These are phyloP conservation scores for Inga oerstediana DNA, from an alignment of 306 rosid species.

Conservation along the genomic window DNA sequence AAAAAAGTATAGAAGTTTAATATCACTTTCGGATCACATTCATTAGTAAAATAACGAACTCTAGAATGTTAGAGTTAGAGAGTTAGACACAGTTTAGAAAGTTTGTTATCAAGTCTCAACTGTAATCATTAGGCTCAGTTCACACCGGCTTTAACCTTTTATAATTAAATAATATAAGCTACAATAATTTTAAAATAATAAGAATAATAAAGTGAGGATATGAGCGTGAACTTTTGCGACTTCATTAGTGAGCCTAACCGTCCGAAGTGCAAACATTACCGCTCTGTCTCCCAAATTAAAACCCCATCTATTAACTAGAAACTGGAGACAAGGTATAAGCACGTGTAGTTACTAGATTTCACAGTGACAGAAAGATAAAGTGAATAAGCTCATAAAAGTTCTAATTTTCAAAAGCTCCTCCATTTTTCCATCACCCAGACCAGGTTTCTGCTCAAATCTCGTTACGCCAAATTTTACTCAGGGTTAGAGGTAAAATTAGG, in stretches of 20 bases:
- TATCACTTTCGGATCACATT: neutral
- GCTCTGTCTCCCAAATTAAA: neutral
- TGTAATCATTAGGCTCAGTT: neutral
- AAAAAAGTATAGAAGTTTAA: neutral
- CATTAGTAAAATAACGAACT: neutral
- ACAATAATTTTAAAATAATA: neutral
- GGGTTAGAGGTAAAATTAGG: neutral
- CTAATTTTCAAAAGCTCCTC: neutral
- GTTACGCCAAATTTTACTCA: neutral
- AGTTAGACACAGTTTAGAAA: neutral
- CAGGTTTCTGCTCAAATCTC: neutral
- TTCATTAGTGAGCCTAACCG: neutral
- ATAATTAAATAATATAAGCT: neutral
- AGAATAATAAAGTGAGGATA: neutral
- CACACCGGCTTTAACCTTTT: neutral
- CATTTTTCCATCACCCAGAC: slow-evolving; percentile 27
- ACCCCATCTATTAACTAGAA: neutral
- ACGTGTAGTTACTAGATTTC: neutral
- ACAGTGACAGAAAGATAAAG: neutral
- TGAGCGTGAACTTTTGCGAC: neutral
- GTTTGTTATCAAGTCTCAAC: neutral
- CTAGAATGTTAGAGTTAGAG: neutral
- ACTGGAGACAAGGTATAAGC: neutral
- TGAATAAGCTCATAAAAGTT: neutral
- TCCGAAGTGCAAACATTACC: neutral